phyloP scores from a whole-genome alignment of 2,329 filamentous ascomycete genomes.

The Raffaelea arxii region DNA sequence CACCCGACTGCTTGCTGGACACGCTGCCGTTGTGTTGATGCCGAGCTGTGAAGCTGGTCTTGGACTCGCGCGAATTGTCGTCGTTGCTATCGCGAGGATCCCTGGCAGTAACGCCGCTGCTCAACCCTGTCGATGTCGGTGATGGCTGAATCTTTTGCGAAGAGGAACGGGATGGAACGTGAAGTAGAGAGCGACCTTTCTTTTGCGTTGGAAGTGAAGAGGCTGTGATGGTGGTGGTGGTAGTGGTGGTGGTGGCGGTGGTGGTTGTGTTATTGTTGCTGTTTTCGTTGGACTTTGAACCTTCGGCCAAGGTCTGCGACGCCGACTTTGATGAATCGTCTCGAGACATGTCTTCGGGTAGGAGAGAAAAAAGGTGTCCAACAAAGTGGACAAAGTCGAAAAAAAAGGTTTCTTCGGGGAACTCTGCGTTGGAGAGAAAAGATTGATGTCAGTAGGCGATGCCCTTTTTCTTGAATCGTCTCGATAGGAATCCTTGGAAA shows the following conservation, averaged over 20 bases:
- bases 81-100: slow-evolving; percentile 54
- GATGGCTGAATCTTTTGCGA: slow-evolving; percentile 52
- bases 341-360: slow-evolving; percentile 19
- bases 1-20: slow-evolving; percentile 52
- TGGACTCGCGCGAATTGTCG: slow-evolving; percentile 55
- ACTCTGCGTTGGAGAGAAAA: no score
- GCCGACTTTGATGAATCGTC: slow-evolving; percentile 24
- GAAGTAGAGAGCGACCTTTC: slow-evolving; percentile 42
- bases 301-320: slow-evolving; percentile 21
- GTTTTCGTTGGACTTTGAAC: slow-evolving; percentile 34
- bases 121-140: slow-evolving; percentile 48
- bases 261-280: slow-evolving; percentile 9
- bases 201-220: slow-evolving; percentile 27
- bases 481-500: no score
- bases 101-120: slow-evolving; percentile 49
- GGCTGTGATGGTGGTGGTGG: not conserved
- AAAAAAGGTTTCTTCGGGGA: no score
- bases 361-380: no score
- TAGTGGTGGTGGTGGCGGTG: not conserved
- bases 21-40: slow-evolving; percentile 55
- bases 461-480: no score
- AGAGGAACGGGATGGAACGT: slow-evolving; percentile 53
- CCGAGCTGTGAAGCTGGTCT: slow-evolving; percentile 52
- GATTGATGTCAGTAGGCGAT: no score
- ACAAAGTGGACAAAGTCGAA: slow-evolving; percentile 7